Evolutionary conservation across 495 filamentous ascomycete species (phyloP), one percentile per base, ranked within the genome.

Genomic region (Neurospora sp.): DNA sequence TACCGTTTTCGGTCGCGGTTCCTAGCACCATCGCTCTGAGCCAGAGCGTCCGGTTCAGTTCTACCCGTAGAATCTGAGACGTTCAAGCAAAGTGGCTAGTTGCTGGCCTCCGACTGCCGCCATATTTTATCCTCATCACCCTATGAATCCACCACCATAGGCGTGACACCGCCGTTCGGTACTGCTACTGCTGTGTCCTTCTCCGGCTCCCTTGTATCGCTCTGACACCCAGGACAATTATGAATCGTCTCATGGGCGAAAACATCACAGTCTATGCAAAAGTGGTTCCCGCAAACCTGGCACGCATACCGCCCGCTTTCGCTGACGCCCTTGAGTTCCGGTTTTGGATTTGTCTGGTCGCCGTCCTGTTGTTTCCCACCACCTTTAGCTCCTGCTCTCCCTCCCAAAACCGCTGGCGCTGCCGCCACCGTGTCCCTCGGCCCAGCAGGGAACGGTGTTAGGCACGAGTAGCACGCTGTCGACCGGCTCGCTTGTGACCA

Each of bases 211-310:
- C 79, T 74, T 3, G 79, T 80, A 71, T 85, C 85, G 81, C 91
- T 93, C 83, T 97, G 92, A 80, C 96, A 99, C 0, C 94, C 94
- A 16, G 96, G 94, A 76, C 96, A 99, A 79, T 98, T 98, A 80
- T 99, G 94, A 53, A 97, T 86, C 4, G 93, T 89, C 81, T 97
- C 93, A 82, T 99, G 96, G 31, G 91, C 91, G 82, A 93, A 98
- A 6, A 98, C 87, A 81, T 98, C 96, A 78, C 96, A 99, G 79
- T 98, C 96, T 75, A 98, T 94, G 85, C 96, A 99, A 77, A 98
- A 99, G 80, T 97, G 93, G 69, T 92, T 91, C 7, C 85, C 80
- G 80, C 96, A 99, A 41, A 87, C 90, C 73, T 89, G 88, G 80
- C 96, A 99, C 73, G 91, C 90, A 79, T 99, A 99, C 71, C 96